These are phyloP conservation scores for Syncephalastrum racemosum DNA, from an alignment of 371 early-diverging fungal genomes.

Conservation along the genomic window DNA sequence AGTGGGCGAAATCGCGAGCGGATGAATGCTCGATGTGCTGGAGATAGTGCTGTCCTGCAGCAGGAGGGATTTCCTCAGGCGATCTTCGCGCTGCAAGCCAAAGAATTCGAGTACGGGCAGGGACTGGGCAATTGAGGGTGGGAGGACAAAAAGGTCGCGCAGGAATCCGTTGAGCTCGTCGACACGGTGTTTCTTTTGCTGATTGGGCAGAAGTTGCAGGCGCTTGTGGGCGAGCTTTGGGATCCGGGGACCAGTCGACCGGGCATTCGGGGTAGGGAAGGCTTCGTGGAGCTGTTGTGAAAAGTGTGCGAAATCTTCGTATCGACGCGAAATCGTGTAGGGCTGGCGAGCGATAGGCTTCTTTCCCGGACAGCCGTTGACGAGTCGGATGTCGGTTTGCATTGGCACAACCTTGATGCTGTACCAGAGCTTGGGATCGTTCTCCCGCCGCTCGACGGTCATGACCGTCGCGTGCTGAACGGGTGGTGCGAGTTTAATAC, in stretches of 20 bases:
- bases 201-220: constrained; percentile 16
- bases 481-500: constrained; percentile 27
- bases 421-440: constrained; percentile 27
- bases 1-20: constrained; percentile 7
- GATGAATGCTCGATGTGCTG: constrained; percentile 4
- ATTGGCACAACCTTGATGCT: constrained; percentile 26
- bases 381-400: constrained; percentile 15
- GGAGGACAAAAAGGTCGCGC: constrained; percentile 20
- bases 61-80: constrained; percentile 20
- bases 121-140: constrained; percentile 21
- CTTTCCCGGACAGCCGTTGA: constrained; percentile 8
- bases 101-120: constrained; percentile 33
- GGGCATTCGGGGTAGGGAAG: constrained; percentile 8
- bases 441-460: constrained; percentile 13
- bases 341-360: constrained; percentile 12
- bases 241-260: constrained; percentile 2
- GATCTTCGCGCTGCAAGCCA: constrained; percentile 20
- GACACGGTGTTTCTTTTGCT: constrained; percentile 17
- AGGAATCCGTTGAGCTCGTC: constrained; percentile 28
- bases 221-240: constrained; percentile 25
- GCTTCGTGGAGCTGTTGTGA: constrained; percentile 20
- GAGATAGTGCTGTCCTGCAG: constrained; percentile 16
- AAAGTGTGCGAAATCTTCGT: constrained; percentile 27
- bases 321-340: constrained; percentile 30
- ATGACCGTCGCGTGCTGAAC: constrained; percentile 20